Percentiles rank a stretch among this genome's conserved stretches.
Evolutionary conservation across 495 filamentous ascomycete species (phyloP).

Genomic region (Penicillium subrubescens): DNA sequence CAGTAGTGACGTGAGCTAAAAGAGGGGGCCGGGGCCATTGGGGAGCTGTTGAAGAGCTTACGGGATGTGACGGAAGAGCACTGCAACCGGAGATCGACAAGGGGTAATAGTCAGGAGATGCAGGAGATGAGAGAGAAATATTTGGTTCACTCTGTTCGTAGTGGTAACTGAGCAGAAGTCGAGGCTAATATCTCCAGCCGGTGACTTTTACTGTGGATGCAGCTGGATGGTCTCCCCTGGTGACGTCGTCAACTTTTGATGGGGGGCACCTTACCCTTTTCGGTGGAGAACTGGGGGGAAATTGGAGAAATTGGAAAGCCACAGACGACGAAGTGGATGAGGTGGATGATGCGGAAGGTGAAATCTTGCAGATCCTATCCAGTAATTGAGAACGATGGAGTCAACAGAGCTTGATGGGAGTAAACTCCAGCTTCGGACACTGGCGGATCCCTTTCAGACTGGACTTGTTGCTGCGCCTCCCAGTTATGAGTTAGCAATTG

Average conservation of each 20-base stretch:
- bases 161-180: constrained; percentile 10
- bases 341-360: not conserved
- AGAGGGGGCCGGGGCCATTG: constrained; percentile 13
- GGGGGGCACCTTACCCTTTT: constrained; percentile 26
- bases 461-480: not conserved
- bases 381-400: constrained; percentile 4
- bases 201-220: not conserved
- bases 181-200: constrained; percentile 12
- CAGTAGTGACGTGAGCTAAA: constrained; percentile 46
- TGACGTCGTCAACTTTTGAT: constrained; percentile 43
- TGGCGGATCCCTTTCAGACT: constrained; percentile 12
- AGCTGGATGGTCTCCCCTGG: constrained; percentile 14
- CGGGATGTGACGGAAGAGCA: constrained; percentile 39
- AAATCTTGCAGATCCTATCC: not conserved
- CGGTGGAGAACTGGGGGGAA: constrained; percentile 10
- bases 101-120: constrained; percentile 12
- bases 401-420: not conserved
- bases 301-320: not conserved
- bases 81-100: constrained; percentile 36
- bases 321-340: constrained; percentile 2
- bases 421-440: constrained; percentile 2
- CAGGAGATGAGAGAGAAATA: constrained; percentile 1
- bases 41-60: constrained; percentile 11
- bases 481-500: not conserved
- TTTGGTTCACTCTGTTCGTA: not conserved